phyloP scores from a whole-genome alignment of 257 asterid species.

The Leonotis leonurus region DNA sequence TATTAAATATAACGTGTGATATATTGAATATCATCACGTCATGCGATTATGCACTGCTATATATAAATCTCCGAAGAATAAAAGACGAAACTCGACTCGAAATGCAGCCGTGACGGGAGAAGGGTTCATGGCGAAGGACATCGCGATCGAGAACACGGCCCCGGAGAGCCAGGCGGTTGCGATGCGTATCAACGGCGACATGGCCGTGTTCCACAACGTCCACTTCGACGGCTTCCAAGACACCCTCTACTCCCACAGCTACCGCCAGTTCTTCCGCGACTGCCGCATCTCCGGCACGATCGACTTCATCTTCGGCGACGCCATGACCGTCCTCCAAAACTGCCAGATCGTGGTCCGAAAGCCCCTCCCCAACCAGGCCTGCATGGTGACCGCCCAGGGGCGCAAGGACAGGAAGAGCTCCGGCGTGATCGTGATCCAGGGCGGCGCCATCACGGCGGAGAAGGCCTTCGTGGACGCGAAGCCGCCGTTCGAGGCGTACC shows the following conservation, averaged over 20 bases:
- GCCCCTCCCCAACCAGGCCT: constrained; percentile 50
- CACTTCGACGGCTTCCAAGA: constrained; percentile 65
- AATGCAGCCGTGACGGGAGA: constrained; percentile 54
- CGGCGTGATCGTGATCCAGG: constrained; percentile 39
- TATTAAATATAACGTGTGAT: no score
- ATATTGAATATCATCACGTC: no score
- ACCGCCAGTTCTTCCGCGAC: constrained; percentile 66
- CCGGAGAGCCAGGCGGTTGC: constrained; percentile 83
- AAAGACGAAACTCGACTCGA: neutral
- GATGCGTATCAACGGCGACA: constrained; percentile 59
- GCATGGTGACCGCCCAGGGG: constrained; percentile 91
- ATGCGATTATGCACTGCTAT: no score
- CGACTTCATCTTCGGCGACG: constrained; percentile 78
- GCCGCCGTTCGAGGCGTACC: constrained; percentile 30
- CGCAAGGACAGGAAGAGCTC: constrained; percentile 37
- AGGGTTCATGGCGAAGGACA: constrained; percentile 55
- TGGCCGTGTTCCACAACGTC: constrained; percentile 43
- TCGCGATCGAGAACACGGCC: constrained; percentile 62
- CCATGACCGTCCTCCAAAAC: constrained; percentile 50
- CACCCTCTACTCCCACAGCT: constrained; percentile 65
- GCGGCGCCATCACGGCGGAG: constrained; percentile 41
- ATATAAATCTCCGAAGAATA: no score
- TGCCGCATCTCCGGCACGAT: constrained; percentile 65
- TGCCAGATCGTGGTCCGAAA: constrained; percentile 54
- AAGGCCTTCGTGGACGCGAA: constrained; percentile 19